Percentiles rank a stretch among this genome's conserved stretches.
Evolutionary conservation across 192 early-diverging fungal species (phyloP).

Genomic region (Podila verticillata): DNA sequence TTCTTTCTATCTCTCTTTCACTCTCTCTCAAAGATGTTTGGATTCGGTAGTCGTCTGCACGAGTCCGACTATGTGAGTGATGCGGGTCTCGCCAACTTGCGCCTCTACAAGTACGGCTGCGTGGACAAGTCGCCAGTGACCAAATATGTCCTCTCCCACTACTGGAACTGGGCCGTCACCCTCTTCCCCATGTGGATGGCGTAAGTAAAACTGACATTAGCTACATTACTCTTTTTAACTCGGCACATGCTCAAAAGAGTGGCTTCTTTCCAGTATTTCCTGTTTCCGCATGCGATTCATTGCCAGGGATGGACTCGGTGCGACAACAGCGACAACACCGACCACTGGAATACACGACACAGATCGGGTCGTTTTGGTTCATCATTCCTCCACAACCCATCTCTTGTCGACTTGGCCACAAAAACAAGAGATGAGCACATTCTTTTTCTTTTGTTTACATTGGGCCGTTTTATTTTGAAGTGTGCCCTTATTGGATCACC

Average conservation of each 20-base stretch:
- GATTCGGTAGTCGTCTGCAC: conserved; percentile 53
- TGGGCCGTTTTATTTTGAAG: neutral
- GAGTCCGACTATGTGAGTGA: conserved; percentile 73
- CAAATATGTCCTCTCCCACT: conserved; percentile 83
- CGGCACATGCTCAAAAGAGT: neutral
- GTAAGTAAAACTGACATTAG: conserved; percentile 73
- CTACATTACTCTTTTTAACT: neutral
- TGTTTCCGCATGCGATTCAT: neutral
- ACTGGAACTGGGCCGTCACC: conserved; percentile 91
- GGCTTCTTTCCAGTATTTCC: neutral
- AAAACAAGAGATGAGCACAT: neutral
- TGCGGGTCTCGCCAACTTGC: conserved; percentile 73
- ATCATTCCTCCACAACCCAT: neutral
- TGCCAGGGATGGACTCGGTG: neutral
- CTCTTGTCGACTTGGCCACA: neutral
- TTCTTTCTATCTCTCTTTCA: conserved; percentile 1
- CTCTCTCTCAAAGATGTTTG: conserved; percentile 32
- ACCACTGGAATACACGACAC: too few relatives aligned
- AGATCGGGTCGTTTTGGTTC: neutral
- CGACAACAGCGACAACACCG: too few relatives aligned
- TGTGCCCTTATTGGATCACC: too few relatives aligned
- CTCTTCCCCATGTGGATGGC: conserved; percentile 95
- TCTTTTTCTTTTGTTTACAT: neutral
- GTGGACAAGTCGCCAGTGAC: conserved; percentile 87
- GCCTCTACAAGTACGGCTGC: conserved; percentile 81